Evolutionary conservation across 441 rosid genomes (phyloP).

Genomic region (Mallotus repandus): DNA sequence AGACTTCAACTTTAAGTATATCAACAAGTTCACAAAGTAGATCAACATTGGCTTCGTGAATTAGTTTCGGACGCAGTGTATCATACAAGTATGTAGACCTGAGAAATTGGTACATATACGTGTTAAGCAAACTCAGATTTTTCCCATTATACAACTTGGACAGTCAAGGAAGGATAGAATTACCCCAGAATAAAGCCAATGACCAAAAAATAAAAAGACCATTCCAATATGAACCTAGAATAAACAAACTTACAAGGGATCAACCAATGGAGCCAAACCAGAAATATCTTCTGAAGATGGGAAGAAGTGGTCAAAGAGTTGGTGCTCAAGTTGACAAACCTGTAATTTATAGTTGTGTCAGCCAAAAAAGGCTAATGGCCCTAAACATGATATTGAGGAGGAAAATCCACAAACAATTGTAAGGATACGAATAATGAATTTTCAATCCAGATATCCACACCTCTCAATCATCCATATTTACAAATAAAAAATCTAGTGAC

Average conservation of each 20-base stretch:
- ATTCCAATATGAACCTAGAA: background rate
- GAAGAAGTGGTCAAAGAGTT: constrained; percentile 92
- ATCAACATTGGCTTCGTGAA: constrained; percentile 85
- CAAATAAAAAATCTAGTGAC: background rate
- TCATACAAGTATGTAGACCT: constrained; percentile 93
- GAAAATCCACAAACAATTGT: background rate
- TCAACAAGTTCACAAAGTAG: constrained; percentile 94
- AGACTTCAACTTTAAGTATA: constrained; percentile 90
- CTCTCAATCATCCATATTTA: background rate
- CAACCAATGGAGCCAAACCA: constrained; percentile 86
- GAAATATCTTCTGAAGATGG: constrained; percentile 86
- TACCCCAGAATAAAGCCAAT: background rate
- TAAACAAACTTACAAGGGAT: constrained; percentile 83
- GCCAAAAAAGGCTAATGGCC: background rate
- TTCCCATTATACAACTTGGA: background rate
- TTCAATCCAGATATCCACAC: constrained; percentile 10
- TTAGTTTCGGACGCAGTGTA: constrained; percentile 90
- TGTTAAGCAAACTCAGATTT: background rate
- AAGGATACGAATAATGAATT: constrained; percentile 10
- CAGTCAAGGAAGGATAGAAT: background rate
- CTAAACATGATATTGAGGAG: background rate
- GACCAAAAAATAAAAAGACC: background rate
- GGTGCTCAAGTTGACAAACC: constrained; percentile 98
- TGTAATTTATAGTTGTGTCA: constrained; percentile 34
- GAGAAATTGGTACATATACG: constrained; percentile 23